A percentile compares a stretch with the other conserved stretches of the same genome.
These are phyloP conservation scores for Termitomyces sp. DNA, from an alignment of 768 basidiomycete genomes.

Conservation along the genomic window DNA sequence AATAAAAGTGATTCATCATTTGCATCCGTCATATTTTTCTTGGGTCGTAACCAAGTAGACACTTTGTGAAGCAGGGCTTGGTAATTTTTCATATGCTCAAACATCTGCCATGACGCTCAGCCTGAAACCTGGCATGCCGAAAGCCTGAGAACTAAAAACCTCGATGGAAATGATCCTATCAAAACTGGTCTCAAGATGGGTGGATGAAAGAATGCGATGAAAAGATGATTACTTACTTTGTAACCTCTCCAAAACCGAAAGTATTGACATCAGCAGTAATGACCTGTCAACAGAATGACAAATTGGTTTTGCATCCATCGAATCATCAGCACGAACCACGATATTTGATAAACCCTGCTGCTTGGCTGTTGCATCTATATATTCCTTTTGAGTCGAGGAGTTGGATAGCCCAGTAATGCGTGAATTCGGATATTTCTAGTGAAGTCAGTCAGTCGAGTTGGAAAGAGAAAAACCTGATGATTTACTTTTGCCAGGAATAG, in stretches of 20 bases:
- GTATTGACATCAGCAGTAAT: background rate
- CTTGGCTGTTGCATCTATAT: background rate
- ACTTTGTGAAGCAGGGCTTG: constrained; percentile 56
- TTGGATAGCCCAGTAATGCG: background rate
- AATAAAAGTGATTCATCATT: constrained; percentile 40
- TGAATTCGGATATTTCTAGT: constrained; percentile 1
- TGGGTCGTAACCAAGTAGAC: constrained; percentile 59
- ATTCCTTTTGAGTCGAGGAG: background rate
- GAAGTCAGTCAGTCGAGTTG: background rate
- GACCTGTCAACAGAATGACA: background rate
- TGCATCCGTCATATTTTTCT: constrained; percentile 27
- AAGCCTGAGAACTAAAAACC: background rate
- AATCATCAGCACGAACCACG: background rate
- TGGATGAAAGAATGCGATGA: background rate
- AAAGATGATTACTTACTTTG: background rate
- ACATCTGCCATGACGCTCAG: constrained; percentile 41
- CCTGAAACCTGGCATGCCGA: too few species aligned
- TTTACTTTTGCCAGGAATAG: background rate
- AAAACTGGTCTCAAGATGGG: background rate
- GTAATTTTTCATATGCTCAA: constrained; percentile 80
- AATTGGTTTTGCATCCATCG: background rate
- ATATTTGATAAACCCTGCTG: background rate
- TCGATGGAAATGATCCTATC: background rate
- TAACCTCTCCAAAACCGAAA: background rate
- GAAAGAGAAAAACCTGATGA: background rate